Evolutionary conservation across 2,329 filamentous ascomycete genomes (phyloP), one percentile per base, ranked within the genome.

Genomic region (Sphaerulina vaccinii): DNA sequence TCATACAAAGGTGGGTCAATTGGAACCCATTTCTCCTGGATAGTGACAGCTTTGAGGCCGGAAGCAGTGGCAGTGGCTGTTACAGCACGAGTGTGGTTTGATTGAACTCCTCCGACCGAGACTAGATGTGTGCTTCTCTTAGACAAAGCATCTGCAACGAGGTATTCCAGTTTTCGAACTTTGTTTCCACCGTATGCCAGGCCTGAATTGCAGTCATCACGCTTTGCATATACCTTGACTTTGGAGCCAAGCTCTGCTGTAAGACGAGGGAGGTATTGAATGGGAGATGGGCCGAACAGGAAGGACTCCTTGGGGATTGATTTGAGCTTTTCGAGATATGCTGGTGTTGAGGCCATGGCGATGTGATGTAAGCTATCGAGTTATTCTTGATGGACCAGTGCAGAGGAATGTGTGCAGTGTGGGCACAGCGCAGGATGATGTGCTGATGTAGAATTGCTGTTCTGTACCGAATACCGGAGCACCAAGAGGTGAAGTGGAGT

Each of bases 251-350:
- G 76, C 19, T 80, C 81, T 47, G 75, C 67, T 24, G 82, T 83
- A 63, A 87, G 86, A 56, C 83, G 78, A 49, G 83, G 81, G 29
- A 89, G 79, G 45, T 75, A 69, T 65, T 88, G 83, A 62, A 88
- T 85, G 23, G 84, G 85, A 0, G 85, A 87, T 13, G 84, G 81
- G 1, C 82, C 83, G 48, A 87, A 85, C 54, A 86, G 80, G 60
- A 88, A 79, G 8, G 73, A 68, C 59, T 81, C 72, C 53, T 80
- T 77, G 10, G 83, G 82, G 62, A 88, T 87, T 64, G 52, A 58
- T 11, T 44, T 44, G 3, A 65, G 56, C 42, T 58, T 61, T 19
- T 54, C 38, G 7, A 63, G 15, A 40, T 63, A 65, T 10, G 42
- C 35, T 57, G 47, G 62, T 24, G 43, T 35, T 43, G 50, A 49